Percentiles rank a stretch among this genome's conserved stretches.
phyloP scores from a whole-genome alignment of 2,329 filamentous ascomycete genomes.

The Fusarium sp. region DNA sequence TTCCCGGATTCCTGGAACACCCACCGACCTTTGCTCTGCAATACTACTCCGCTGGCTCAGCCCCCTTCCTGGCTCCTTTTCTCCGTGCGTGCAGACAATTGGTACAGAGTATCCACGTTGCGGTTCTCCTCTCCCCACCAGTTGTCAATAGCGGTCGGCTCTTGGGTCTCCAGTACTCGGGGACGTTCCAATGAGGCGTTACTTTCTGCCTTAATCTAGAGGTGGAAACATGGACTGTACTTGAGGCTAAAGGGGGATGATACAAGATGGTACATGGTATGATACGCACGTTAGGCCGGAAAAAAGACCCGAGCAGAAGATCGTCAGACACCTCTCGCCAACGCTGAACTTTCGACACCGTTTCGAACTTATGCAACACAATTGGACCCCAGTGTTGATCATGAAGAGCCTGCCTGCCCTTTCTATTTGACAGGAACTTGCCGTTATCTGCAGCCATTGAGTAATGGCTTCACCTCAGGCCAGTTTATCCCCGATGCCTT shows the following conservation, averaged over 20 bases:
- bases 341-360: constrained; percentile 19
- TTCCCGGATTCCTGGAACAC: constrained; percentile 45
- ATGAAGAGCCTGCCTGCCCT: constrained; percentile 5
- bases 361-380: constrained; percentile 19
- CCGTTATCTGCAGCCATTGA: constrained; percentile 43
- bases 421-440: constrained; percentile 2
- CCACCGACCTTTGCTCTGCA: constrained; percentile 25
- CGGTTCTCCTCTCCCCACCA: constrained; percentile 36
- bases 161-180: constrained; percentile 25
- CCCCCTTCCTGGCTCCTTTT: constrained; percentile 19
- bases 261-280: constrained; percentile 30
- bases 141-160: constrained; percentile 42
- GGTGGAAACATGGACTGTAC: constrained; percentile 19
- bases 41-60: constrained; percentile 24
- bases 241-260: constrained; percentile 35
- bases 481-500: constrained; percentile 53
- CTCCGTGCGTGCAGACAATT: constrained; percentile 16
- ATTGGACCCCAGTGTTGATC: constrained; percentile 6
- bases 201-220: constrained; percentile 9
- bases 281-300: constrained; percentile 24
- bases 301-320: constrained; percentile 24
- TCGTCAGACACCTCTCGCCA: constrained; percentile 22
- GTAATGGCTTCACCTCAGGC: constrained; percentile 46
- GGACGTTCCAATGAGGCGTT: constrained; percentile 35
- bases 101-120: constrained; percentile 34